Evolutionary conservation across 2,329 filamentous ascomycete genomes (phyloP).

Genomic region (Aspergillus glaucus): DNA sequence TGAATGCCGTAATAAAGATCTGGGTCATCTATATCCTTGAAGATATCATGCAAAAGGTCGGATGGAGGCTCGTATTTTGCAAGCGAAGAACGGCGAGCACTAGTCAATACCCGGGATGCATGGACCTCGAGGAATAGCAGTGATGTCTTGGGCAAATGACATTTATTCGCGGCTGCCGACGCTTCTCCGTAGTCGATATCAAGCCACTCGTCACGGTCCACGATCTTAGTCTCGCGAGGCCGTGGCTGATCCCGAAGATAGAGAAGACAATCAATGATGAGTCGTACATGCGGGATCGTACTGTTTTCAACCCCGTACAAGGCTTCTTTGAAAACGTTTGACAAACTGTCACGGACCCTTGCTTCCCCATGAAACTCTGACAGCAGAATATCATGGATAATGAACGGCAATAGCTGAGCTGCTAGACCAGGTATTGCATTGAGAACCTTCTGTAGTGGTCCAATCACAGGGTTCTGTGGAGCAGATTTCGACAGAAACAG

Average conservation of each 20-base stretch:
- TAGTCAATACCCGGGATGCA: constrained; percentile 50
- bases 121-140: constrained; percentile 75
- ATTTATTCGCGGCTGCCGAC: constrained; percentile 65
- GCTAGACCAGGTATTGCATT: constrained; percentile 62
- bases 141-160: constrained; percentile 81
- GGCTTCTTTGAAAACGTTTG: constrained; percentile 58
- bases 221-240: constrained; percentile 69
- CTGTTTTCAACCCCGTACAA: constrained; percentile 43
- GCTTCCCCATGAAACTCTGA: constrained; percentile 60
- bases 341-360: constrained; percentile 56
- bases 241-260: constrained; percentile 79
- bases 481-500: constrained; percentile 54
- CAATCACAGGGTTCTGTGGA: constrained; percentile 60
- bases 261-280: constrained; percentile 71
- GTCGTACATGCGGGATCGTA: constrained; percentile 58
- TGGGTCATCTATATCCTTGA: constrained; percentile 88
- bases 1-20: constrained; percentile 92
- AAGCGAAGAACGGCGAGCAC: constrained; percentile 62
- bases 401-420: constrained; percentile 68
- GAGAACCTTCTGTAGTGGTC: constrained; percentile 61
- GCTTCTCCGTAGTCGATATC: constrained; percentile 69
- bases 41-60: constrained; percentile 72
- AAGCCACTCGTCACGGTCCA: constrained; percentile 76
- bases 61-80: constrained; percentile 51
- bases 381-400: constrained; percentile 74